phyloP scores from a whole-genome alignment of 2,329 filamentous ascomycete genomes.

The Paracoccidioides lutzii region DNA sequence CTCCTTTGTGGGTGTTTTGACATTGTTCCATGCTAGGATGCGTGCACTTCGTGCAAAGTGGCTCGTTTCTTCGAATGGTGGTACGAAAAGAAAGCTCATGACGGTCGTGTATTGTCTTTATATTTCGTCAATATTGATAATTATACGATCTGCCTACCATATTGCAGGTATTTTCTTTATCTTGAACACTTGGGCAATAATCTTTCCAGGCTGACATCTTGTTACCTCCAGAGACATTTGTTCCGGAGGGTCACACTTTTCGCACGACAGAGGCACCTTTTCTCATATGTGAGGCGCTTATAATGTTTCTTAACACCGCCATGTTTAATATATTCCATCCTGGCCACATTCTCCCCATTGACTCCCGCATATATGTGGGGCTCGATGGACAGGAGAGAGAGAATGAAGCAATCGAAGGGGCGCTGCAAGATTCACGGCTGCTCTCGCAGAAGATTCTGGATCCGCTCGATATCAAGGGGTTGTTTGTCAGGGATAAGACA shows the following conservation, averaged over 20 bases:
- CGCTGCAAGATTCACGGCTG: slow-evolving; percentile 3
- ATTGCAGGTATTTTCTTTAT: slow-evolving; percentile 4
- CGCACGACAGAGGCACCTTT: slow-evolving; percentile 6
- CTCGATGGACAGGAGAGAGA: slow-evolving; percentile 2
- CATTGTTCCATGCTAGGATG: slow-evolving; percentile 2
- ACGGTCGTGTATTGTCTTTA: slow-evolving; percentile 6
- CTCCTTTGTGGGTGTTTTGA: slow-evolving; percentile 3
- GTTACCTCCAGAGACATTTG: slow-evolving; percentile 4
- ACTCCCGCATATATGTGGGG: slow-evolving; percentile 4
- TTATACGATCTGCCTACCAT: slow-evolving; percentile 6
- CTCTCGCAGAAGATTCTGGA: slow-evolving; percentile 5
- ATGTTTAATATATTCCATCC: slow-evolving; percentile 9
- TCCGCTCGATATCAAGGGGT: slow-evolving; percentile 6
- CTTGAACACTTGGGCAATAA: neutral
- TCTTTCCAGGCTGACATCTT: neutral
- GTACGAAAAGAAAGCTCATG: slow-evolving; percentile 3
- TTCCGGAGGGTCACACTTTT: slow-evolving; percentile 4
- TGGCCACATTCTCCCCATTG: slow-evolving; percentile 3
- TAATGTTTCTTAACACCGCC: slow-evolving; percentile 5
- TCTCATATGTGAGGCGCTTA: slow-evolving; percentile 1
- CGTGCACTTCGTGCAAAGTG: neutral
- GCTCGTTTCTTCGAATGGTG: neutral
- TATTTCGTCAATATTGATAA: slow-evolving; percentile 7
- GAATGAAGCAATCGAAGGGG: slow-evolving; percentile 3
- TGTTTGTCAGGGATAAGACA: slow-evolving; percentile 1